Evolutionary conservation across 2,329 filamentous ascomycete genomes (phyloP).

Genomic region (Pseudogymnoascus sp.): DNA sequence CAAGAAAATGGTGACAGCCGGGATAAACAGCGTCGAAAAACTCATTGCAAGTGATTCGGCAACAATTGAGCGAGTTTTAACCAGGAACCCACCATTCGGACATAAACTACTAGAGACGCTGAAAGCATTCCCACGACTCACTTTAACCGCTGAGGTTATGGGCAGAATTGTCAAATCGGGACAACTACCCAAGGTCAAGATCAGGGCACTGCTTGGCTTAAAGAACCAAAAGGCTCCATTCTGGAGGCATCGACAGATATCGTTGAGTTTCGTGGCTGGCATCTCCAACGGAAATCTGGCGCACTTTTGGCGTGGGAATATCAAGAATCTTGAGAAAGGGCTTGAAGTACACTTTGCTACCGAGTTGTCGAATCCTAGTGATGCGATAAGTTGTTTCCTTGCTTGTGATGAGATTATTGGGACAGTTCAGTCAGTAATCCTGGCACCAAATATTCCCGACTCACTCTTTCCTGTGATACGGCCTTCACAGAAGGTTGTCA

Average conservation of each 20-base stretch:
- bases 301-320: conserved; percentile 60
- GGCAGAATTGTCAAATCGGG: conserved; percentile 26
- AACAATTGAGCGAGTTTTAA: conserved; percentile 68
- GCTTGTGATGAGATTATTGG: conserved; percentile 81
- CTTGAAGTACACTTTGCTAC: conserved; percentile 52
- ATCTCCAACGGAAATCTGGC: conserved; percentile 60
- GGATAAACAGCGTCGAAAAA: conserved; percentile 63
- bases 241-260: conserved; percentile 60
- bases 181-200: conserved; percentile 46
- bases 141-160: conserved; percentile 34
- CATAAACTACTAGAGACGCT: conserved; percentile 58
- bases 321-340: conserved; percentile 55
- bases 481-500: background rate
- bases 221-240: conserved; percentile 56
- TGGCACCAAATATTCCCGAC: conserved; percentile 28
- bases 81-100: conserved; percentile 78
- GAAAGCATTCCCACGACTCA: conserved; percentile 59
- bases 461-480: conserved; percentile 27
- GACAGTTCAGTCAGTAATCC: conserved; percentile 31
- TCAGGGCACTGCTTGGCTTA: conserved; percentile 64
- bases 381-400: conserved; percentile 59
- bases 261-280: conserved; percentile 68
- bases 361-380: conserved; percentile 44
- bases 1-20: conserved; percentile 64
- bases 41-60: conserved; percentile 60